Percentiles rank a stretch among this genome's conserved stretches.
Evolutionary conservation across 176 grass and related monocot species (phyloP).

Genomic region (Oryza glaberrima): DNA sequence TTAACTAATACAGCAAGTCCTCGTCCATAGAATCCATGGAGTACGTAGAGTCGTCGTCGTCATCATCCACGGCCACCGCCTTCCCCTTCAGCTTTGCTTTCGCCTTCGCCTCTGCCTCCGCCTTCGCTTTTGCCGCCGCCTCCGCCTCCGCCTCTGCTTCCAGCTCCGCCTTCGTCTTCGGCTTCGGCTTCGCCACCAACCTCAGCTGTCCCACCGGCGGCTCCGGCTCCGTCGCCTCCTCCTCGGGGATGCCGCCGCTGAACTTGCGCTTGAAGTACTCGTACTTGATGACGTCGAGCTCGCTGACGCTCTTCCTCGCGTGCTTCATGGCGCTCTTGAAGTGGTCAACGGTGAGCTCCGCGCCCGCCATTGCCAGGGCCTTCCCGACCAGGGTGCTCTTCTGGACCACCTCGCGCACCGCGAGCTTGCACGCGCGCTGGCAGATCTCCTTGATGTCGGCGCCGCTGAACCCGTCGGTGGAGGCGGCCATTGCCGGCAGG

Average conservation of each 20-base stretch:
- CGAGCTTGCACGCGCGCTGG: conserved; percentile 52
- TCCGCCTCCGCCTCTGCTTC: not conserved
- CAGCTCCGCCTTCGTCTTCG: not conserved
- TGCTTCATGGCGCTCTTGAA: conserved; percentile 40
- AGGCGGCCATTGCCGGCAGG: conserved; percentile 33
- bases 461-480: conserved; percentile 47
- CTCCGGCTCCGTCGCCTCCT: not conserved
- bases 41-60: not conserved
- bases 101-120: not conserved
- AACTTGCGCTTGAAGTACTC: conserved; percentile 29
- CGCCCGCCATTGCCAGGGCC: conserved; percentile 8
- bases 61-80: not conserved
- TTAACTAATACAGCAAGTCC: not conserved
- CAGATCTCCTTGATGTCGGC: conserved; percentile 57
- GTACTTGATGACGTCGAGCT: conserved; percentile 23
- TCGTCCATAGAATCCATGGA: not conserved
- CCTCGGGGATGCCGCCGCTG: conserved; percentile 19
- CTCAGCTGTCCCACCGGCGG: not conserved
- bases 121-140: not conserved
- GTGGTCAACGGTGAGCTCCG: conserved; percentile 40
- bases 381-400: conserved; percentile 1
- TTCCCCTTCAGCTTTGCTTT: not conserved
- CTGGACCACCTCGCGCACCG: conserved; percentile 46
- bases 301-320: conserved; percentile 47
- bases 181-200: not conserved